Evolutionary conservation across 768 basidiomycete genomes (phyloP).

Genomic region (Porphyrellus cyaneotinctus): DNA sequence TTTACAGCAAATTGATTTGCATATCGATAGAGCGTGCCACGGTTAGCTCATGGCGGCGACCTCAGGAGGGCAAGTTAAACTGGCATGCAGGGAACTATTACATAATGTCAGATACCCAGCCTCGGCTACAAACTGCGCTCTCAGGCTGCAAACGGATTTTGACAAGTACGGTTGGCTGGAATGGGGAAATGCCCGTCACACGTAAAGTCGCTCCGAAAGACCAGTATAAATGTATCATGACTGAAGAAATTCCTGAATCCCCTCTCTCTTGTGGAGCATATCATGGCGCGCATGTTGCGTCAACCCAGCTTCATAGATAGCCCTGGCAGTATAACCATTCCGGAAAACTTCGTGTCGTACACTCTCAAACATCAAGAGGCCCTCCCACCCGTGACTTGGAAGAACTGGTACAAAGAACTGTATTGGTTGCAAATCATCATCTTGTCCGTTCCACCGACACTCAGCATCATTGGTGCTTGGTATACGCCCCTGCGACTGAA

Average conservation of each 20-base stretch:
- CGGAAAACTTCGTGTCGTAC: conserved; percentile 10
- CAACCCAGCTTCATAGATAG: background rate
- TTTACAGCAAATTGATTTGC: too few species aligned
- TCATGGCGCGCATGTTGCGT: background rate
- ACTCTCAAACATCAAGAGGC: conserved; percentile 6
- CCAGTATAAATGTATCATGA: background rate
- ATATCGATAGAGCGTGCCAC: too few species aligned
- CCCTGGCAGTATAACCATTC: conserved; percentile 1
- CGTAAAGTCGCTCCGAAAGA: background rate
- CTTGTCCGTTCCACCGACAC: conserved; percentile 1
- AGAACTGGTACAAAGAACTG: conserved; percentile 12
- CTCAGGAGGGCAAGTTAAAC: too few species aligned
- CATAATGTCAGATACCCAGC: too few species aligned
- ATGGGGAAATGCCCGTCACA: background rate
- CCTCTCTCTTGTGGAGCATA: background rate
- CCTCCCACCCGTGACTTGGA: conserved; percentile 9
- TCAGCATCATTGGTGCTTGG: background rate
- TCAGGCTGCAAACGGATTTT: background rate
- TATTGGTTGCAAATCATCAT: conserved; percentile 8
- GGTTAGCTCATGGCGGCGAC: too few species aligned
- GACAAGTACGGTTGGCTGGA: background rate
- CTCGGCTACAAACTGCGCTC: too few species aligned
- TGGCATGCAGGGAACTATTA: too few species aligned
- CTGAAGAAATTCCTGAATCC: background rate
- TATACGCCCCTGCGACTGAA: conserved; percentile 1